Conservation (phyloP, 345 rosid species). For the Citrus cavaleriei region DNA sequence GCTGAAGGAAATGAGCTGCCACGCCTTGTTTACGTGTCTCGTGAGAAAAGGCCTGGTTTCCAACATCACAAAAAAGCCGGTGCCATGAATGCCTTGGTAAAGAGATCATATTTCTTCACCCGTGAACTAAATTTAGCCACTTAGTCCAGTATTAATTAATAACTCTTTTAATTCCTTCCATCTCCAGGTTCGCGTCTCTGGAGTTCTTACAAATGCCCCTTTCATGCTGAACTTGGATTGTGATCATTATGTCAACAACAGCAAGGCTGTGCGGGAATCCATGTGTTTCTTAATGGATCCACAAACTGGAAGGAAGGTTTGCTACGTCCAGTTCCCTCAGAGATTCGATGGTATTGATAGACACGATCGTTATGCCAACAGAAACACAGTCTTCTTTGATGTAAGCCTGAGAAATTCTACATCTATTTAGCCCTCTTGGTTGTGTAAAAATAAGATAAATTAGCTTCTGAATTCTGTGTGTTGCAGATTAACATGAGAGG, state of each 20-base stretch:
- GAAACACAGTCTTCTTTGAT: slow-evolving; percentile 91
- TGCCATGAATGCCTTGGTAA: slow-evolving; percentile 96
- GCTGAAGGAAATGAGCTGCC: slow-evolving; percentile 82
- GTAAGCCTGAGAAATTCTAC: slow-evolving; percentile 31
- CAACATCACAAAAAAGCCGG: slow-evolving; percentile 96
- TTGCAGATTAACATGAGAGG: slow-evolving; percentile 80
- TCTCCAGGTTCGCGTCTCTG: slow-evolving; percentile 75
- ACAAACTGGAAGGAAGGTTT: slow-evolving; percentile 71
- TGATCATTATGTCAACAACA: slow-evolving; percentile 84
- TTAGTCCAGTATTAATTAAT: not conserved
- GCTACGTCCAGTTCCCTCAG: slow-evolving; percentile 92
- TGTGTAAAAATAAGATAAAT: not conserved
- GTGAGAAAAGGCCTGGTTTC: slow-evolving; percentile 88
- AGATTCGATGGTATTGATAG: slow-evolving; percentile 89
- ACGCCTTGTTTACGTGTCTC: slow-evolving; percentile 75
- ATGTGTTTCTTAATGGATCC: slow-evolving; percentile 98
- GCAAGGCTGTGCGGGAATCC: slow-evolving; percentile 84
- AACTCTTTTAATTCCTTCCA: slow-evolving; percentile 2
- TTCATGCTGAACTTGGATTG: slow-evolving; percentile 92
- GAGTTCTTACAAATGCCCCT: slow-evolving; percentile 87
- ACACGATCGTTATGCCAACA: slow-evolving; percentile 84
- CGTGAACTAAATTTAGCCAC: not conserved
- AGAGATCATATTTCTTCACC: not conserved
- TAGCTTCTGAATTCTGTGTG: not conserved
- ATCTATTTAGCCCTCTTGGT: not conserved